Percentiles rank a stretch among this genome's conserved stretches.
Conservation (phyloP, 164 flowering plant species). For the Pachysandra terminalis region DNA sequence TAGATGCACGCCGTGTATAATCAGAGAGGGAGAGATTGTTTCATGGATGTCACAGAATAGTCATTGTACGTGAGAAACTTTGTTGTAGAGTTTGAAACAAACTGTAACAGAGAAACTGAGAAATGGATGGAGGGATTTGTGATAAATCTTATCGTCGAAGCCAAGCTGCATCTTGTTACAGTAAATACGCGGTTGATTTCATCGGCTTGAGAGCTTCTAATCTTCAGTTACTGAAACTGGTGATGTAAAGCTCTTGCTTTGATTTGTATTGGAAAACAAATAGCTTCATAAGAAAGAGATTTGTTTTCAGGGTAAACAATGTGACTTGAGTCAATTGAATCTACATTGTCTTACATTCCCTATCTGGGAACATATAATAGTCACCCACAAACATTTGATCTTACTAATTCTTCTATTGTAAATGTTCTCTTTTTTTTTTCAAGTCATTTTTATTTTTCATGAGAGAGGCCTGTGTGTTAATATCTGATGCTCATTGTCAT, state of each 20-base stretch:
- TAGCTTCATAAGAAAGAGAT: neutral
- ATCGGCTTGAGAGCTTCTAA: neutral
- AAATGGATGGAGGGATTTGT: neutral
- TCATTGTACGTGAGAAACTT: slow-evolving; percentile 4
- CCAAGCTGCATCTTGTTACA: neutral
- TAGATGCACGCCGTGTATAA: slow-evolving; percentile 22
- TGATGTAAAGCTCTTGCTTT: neutral
- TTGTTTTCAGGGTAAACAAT: too few species aligned
- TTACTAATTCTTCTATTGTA: too few species aligned
- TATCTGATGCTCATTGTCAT: too few species aligned
- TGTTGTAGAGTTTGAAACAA: neutral
- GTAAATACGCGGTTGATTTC: neutral
- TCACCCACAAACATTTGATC: too few species aligned
- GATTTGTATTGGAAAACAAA: neutral
- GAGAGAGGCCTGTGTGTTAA: too few species aligned
- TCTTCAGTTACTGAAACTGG: neutral
- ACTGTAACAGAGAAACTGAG: neutral
- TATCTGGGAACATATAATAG: too few species aligned
- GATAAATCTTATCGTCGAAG: neutral
- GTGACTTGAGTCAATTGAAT: too few species aligned
- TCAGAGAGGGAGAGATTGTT: slow-evolving; percentile 17
- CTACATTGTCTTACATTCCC: too few species aligned
- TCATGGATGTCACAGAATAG: slow-evolving; percentile 5
- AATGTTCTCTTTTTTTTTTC: too few species aligned
- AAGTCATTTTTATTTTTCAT: too few species aligned